Base-by-base conservation (phyloP, 2,329 filamentous ascomycete species). In the Orbilia brochopaga region DNA sequence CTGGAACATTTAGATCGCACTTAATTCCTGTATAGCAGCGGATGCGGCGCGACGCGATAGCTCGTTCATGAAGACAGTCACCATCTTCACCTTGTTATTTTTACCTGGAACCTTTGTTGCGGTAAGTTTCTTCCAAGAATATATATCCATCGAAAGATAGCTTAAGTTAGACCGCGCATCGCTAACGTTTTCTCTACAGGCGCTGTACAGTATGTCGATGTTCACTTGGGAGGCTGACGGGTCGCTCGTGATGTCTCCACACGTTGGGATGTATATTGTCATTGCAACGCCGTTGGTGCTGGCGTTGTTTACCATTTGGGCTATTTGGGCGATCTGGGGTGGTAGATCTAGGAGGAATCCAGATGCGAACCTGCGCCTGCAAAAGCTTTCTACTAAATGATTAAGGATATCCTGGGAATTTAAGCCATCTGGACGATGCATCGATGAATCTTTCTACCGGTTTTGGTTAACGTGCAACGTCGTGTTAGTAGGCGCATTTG, bases 121-220 rank as follows among this genome's bases (percentile, higher is more conserved):
- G 1, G 65, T 70, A 59, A 40, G 64, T 46, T 11, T 19, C 32
- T 1, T n/a, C n/a, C n/a, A n/a, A n/a, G n/a, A n/a, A n/a, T n/a
- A n/a, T n/a, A n/a, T n/a, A n/a, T n/a, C n/a, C 32, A 37, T 37
- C 15, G 40, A 5, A 5, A 44, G 13, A 44, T 44, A 4, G 17
- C 10, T 17, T n/a, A 5, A n/a, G 5, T 5, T 5, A 10, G 40
- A n/a, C 17, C 10, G 7, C 5, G n/a, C 40, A 15, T 44, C 15
- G 7, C 40, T 17, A 8, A 44, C 40, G 35, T 51, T 23, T 37
- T 50, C 40, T 24, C 23, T 27, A 48, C 32, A 70, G 65, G 65
- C 65, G 13, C 27, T 70, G 3, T 70, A 63, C 51, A 70, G 65
- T 46, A 70, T 70, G 65, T 70, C 65, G 7, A 70, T 70, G 65